Conservation (phyloP, 805 yeast species). For the Metschnikowia similis region DNA sequence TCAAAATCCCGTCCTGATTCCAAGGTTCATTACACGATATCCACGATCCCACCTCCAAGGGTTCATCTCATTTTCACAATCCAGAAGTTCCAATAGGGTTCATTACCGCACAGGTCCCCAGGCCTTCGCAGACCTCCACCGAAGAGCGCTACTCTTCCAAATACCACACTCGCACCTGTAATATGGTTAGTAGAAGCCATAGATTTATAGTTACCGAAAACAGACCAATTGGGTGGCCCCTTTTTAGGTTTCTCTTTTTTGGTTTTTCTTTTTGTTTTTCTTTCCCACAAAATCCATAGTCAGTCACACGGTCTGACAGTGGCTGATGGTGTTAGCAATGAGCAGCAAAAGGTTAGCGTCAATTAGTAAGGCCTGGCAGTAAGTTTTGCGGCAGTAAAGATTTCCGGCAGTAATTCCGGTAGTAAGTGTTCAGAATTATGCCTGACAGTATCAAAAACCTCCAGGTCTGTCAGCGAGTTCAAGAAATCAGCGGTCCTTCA, state of each 20-base stretch:
- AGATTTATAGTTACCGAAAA: neutral
- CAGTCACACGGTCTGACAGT: too few species aligned
- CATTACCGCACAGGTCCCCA: neutral
- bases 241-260: neutral
- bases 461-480: too few species aligned
- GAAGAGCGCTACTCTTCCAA: neutral
- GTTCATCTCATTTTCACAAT: neutral
- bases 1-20: neutral
- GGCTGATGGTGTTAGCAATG: neutral
- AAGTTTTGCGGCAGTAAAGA: too few species aligned
- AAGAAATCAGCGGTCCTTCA: too few species aligned
- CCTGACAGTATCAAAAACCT: neutral
- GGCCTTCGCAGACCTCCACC: neutral
- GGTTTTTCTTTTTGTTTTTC: neutral
- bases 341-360: too few species aligned
- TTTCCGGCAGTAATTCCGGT: too few species aligned
- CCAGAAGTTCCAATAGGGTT: neutral
- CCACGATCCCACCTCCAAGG: conserved; percentile 1
- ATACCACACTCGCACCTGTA: neutral
- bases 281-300: neutral
- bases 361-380: too few species aligned
- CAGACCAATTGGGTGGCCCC: neutral
- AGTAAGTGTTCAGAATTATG: too few species aligned
- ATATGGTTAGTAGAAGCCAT: neutral
- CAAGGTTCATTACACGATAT: conserved; percentile 1